Evolutionary conservation across 768 basidiomycete species (phyloP).

Genomic region (Lyophyllum decastes): DNA sequence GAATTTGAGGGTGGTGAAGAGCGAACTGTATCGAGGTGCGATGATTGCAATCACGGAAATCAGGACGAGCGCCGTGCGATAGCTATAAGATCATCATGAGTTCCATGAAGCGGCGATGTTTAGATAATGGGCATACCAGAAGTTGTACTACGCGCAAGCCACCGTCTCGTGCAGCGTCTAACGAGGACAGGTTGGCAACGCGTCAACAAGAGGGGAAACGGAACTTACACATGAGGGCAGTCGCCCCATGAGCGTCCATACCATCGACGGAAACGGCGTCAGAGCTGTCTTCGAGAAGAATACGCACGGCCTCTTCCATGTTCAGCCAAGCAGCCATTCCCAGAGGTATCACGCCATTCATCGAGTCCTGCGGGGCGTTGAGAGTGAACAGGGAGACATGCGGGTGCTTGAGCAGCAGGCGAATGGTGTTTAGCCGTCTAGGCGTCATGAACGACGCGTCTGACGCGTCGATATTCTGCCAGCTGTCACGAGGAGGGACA

Average conservation of each 20-base stretch:
- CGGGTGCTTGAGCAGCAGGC: slow-evolving; percentile 52
- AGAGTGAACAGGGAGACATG: slow-evolving; percentile 68
- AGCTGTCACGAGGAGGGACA: slow-evolving; percentile 38
- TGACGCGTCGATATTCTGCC: slow-evolving; percentile 69
- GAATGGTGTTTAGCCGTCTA: slow-evolving; percentile 58
- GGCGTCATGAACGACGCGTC: slow-evolving; percentile 68
- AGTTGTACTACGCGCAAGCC: slow-evolving; percentile 64
- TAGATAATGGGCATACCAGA: slow-evolving; percentile 49
- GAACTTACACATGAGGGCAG: slow-evolving; percentile 79
- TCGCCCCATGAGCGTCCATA: slow-evolving; percentile 74
- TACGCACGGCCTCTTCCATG: slow-evolving; percentile 55
- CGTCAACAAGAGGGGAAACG: slow-evolving; percentile 11
- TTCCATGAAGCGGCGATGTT: slow-evolving; percentile 6
- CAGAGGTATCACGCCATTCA: slow-evolving; percentile 76
- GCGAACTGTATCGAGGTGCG: slow-evolving; percentile 75
- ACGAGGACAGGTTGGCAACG: slow-evolving; percentile 19
- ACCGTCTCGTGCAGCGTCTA: slow-evolving; percentile 80
- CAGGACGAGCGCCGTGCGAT: slow-evolving; percentile 69
- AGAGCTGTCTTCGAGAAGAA: slow-evolving; percentile 63
- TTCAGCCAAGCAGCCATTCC: slow-evolving; percentile 82
- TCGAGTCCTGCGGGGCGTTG: slow-evolving; percentile 70
- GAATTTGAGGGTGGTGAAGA: slow-evolving; percentile 56
- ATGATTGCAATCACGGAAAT: slow-evolving; percentile 71
- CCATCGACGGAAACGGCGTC: slow-evolving; percentile 72
- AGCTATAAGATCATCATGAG: slow-evolving; percentile 40